Evolutionary conservation across 495 filamentous ascomycete genomes (phyloP).

Genomic region (Xylaria longipes): DNA sequence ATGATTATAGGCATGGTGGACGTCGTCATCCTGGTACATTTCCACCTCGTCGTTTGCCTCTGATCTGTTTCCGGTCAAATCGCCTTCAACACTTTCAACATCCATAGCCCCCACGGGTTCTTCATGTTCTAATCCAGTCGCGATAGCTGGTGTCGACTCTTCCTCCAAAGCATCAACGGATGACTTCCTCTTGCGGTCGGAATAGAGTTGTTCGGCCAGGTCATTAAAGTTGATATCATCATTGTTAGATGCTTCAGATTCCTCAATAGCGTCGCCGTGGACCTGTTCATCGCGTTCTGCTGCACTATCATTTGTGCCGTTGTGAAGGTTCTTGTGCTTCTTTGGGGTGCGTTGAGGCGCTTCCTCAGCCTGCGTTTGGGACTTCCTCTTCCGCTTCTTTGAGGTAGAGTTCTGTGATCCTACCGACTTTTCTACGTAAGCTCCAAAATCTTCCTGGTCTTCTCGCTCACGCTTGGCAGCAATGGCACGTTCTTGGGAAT

Average conservation of each 20-base stretch:
- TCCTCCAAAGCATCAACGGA: not conserved
- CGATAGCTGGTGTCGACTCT: not conserved
- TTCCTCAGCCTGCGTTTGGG: slow-evolving; percentile 9
- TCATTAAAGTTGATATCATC: slow-evolving; percentile 28
- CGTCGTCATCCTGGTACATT: slow-evolving; percentile 20
- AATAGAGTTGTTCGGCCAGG: slow-evolving; percentile 32
- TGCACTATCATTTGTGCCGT: not conserved
- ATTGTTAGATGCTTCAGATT: not conserved
- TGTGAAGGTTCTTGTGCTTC: slow-evolving; percentile 30
- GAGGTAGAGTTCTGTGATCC: not conserved
- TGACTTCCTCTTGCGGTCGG: slow-evolving; percentile 23
- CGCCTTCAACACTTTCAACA: not conserved
- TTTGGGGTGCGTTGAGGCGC: slow-evolving; percentile 17
- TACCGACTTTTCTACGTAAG: not conserved
- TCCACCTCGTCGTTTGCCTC: slow-evolving; percentile 9
- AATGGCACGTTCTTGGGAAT: slow-evolving; percentile 13
- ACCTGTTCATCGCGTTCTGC: not conserved
- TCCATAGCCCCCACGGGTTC: not conserved
- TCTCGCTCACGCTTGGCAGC: slow-evolving; percentile 9
- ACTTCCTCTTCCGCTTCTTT: slow-evolving; percentile 28
- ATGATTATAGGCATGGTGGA: slow-evolving; percentile 8
- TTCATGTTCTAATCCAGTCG: not conserved
- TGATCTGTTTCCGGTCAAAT: not conserved
- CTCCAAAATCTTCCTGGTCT: slow-evolving; percentile 8
- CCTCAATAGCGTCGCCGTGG: not conserved